Base-by-base conservation (phyloP, 2,329 filamentous ascomycete species). In the Neocucurbitaria cava region DNA sequence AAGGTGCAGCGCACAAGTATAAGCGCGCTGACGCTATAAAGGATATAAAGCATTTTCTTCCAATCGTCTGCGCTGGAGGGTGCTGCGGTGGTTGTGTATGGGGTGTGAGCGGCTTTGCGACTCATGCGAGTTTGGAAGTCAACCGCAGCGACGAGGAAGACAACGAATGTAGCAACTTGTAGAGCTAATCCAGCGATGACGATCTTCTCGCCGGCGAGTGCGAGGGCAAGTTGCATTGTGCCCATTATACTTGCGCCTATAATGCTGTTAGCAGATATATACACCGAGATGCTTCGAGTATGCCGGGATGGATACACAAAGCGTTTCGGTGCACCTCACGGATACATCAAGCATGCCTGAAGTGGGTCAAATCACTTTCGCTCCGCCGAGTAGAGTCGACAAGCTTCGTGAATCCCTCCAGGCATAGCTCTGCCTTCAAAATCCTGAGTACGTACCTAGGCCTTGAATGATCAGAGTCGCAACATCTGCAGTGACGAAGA, bases 1-100 rank as follows among this genome's bases (percentile, higher is more conserved):
- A 84, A 83, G 1, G 81, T 62, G 31, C 75, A 81, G 33, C 83
- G 77, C 10, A 82, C 55, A 48, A 85, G 70, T 58, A 85, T 82
- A 17, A 85, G 66, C 1, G 70, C 58, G 59, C 78, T 81, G 42
- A 78, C 74, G 3, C 66, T 55, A 62, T 85, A 85, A 17, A 85
- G 70, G 0, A 75, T 74, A 57, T 63, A 65, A 2, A 73, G 50
- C 53, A 71, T 67, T 52, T 59, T 69, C 42, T 49, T 63, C 70
- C 71, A 73, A 1, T 61, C 46, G 6, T 31, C 23, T 4, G 10
- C 13, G 1, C 28, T 5, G 5, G 11, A 15, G 2, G 31, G 7
- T 11, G 26, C 18, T 28, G 30, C 11, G 24, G 7, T 17, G 2
- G 24, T 24, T 31, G 17, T 30, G 15, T 43, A 20, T 2, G 28